phyloP scores from a whole-genome alignment of 2,329 filamentous ascomycete species.

The Cordyceps militaris region DNA sequence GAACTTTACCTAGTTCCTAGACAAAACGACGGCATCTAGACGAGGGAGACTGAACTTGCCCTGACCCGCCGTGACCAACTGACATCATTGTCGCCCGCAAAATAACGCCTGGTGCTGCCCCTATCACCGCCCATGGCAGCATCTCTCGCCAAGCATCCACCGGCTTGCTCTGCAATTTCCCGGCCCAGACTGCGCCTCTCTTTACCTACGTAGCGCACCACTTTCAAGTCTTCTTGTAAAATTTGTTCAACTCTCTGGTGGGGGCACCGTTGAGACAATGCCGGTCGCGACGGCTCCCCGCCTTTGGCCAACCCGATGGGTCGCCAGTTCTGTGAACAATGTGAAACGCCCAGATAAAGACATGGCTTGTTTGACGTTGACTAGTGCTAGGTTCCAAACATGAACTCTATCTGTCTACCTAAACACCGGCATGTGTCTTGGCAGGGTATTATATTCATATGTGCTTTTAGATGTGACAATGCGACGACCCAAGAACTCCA shows the following conservation, averaged over 20 bases:
- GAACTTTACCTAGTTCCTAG: no score
- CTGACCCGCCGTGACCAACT: no score
- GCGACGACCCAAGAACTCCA: background rate
- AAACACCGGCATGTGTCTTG: background rate
- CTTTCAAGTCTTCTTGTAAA: background rate
- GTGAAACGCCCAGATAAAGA: background rate
- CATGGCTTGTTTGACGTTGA: background rate
- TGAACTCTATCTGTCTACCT: background rate
- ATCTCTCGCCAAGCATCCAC: background rate
- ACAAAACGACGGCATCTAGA: no score
- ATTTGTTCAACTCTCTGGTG: background rate
- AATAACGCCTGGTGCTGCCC: background rate
- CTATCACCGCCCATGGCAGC: background rate
- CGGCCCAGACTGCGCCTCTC: background rate
- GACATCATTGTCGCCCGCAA: no score
- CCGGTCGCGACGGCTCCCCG: background rate
- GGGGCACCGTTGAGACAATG: background rate
- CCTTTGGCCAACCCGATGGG: background rate
- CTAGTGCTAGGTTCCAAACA: background rate
- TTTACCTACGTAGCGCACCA: background rate
- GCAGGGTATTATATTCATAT: background rate
- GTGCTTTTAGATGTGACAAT: background rate
- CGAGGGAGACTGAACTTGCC: no score
- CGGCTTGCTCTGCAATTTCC: constrained; percentile 3
- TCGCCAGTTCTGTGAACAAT: background rate